Base-by-base conservation (phyloP, 305 asterid genomes). In the Fraxinus xanthoxyloides region DNA sequence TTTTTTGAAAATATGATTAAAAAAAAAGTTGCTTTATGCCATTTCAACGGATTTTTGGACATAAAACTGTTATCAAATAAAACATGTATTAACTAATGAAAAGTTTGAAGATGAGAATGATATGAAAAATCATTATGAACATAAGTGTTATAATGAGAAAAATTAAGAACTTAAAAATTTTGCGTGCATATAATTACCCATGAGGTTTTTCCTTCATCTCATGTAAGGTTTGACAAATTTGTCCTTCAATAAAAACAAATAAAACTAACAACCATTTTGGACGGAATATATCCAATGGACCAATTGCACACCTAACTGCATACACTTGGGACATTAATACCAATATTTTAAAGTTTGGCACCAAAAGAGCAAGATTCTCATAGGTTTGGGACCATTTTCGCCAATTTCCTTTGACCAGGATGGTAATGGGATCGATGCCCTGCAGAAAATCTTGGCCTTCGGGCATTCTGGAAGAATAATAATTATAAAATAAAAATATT, bases 381-480 rank as follows among this genome's bases (percentile, higher is more conserved):
- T 48, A 48, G 7, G 21, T 48, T 15, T 48, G 21, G 54, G 59
- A 15, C 59, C 15, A 48, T 3, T 48, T 48, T 17, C 59, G 19
- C 2, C 21, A 15, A 48, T 48, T 48, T 48, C 59, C 7, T 17
- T 15, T 48, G 5, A 48, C 59, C 17, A 1, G 19, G 21, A 48
- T 4, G 54, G 32, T 76, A 13, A 77, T 32, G 72, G 86, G 79
- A 80, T 74, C 63, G 83, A 75, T 48, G 19, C 59, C 80, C 74
- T 77, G 85, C 81, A 80, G 85, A 83, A 56, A 78, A 79, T 21
- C 70, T 34, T 48, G 6, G 74, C 74, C 34, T 5, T 67, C 74
- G 74, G 28, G 74, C 74, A 28, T 28, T 67, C 74, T 67, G 21
- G 74, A 67, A 67, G 19, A 28, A 67, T 65, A 12, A 67, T 61